Evolutionary conservation across 192 early-diverging fungal species (phyloP), one percentile per base, ranked within the genome.

Genomic region (Borealophlyctis nickersoniae): DNA sequence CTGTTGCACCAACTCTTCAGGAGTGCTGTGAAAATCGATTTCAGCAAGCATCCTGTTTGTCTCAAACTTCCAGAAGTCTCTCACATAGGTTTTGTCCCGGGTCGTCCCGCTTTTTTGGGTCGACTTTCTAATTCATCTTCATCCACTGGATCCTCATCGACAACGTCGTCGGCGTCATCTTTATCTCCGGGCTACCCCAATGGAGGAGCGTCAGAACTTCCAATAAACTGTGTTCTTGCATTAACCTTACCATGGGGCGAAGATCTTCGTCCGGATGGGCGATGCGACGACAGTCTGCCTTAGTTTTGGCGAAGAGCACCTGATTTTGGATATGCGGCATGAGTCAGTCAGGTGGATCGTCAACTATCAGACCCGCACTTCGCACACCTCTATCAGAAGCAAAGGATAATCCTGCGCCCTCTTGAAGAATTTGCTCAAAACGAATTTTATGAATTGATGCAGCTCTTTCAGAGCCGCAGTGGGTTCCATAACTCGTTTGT

Each of bases 371-470:
- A 14, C 5, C 52, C 14, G 24, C 29, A 64, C 13, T 19, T 28
- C 11, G 22, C 66, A 11, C 1, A 76, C 79, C 69, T 89, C 88
- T 0, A 85, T 66, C 22, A 83, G 75, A 13, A 87, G 54, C 1
- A 81, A 54, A 2, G 88, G 84, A 70, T 87, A 79, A 9, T 78
- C 72, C 35, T 74, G 52, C 13, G 74, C 65, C 23, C 73, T 70
- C 51, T 84, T 81, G 58, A 85, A 73, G 75, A 87, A 86, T 57
- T 78, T 78, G 22, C 71, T 67, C 13, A 80, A 33, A 32, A 75
- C 58, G 60, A 77, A 86, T 2, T 63, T 65, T 27, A 88, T 81
- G 33, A 88, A 83, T n/a, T 77, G 73, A 14, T 64, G 51, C 27
- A 89, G 70, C 49, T 88, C 80, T 22, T 66, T 63, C 36, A 65